Conservation (phyloP, 257 asterid species). For the Dorcoceras hygrometricum region DNA sequence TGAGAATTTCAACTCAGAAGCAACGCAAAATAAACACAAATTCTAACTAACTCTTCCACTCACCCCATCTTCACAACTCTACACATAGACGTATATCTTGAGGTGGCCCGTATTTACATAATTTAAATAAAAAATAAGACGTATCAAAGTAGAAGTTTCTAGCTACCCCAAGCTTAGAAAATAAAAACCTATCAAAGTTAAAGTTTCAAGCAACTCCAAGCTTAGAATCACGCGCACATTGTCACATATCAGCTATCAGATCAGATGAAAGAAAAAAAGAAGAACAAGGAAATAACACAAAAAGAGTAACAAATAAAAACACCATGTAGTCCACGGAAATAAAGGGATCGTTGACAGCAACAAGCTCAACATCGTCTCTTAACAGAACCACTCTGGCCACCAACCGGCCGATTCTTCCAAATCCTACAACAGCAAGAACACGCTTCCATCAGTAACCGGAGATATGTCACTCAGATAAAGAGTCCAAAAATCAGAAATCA, state of each 20-base stretch:
- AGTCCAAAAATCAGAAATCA: slow-evolving; percentile 3
- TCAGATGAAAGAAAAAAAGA: neutral
- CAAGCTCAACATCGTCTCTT: slow-evolving; percentile 64
- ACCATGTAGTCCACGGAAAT: slow-evolving; percentile 59
- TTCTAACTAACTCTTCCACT: slow-evolving; percentile 33
- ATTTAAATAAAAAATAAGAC: too few relatives aligned
- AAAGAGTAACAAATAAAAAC: neutral
- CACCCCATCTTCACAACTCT: too few relatives aligned
- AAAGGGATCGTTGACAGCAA: slow-evolving; percentile 68
- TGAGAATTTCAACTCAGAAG: neutral
- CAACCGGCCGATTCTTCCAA: slow-evolving; percentile 64
- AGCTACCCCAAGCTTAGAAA: too few relatives aligned
- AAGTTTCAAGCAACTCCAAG: neutral
- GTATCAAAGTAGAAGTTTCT: neutral
- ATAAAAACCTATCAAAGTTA: too few relatives aligned
- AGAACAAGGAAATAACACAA: neutral
- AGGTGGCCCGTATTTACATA: too few relatives aligned
- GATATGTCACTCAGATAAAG: neutral
- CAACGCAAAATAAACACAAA: slow-evolving; percentile 6
- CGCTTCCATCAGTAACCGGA: neutral
- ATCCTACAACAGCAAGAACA: slow-evolving; percentile 27
- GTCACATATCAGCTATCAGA: neutral
- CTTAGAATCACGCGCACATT: neutral
- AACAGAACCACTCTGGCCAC: slow-evolving; percentile 61
- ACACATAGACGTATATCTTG: too few relatives aligned